Evolutionary conservation across 371 early-diverging fungal genomes (phyloP).

Genomic region (Lichtheimia ramosa): DNA sequence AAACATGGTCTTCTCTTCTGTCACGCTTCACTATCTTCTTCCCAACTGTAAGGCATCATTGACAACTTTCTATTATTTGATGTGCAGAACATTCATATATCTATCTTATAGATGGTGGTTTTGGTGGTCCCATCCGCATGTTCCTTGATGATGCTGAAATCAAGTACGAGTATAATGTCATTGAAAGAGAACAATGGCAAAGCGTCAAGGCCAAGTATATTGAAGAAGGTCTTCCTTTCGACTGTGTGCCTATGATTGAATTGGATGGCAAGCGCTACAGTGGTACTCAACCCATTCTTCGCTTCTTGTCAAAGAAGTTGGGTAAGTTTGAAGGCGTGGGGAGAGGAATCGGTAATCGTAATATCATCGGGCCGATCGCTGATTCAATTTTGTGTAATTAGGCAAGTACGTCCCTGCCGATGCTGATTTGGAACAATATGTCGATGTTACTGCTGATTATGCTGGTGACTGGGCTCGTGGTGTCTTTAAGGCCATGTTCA

Average conservation of each 20-base stretch:
- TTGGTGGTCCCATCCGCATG: too few relatives aligned
- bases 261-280: constrained; percentile 2
- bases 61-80: too few relatives aligned
- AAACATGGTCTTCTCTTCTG: too few relatives aligned
- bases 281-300: constrained; percentile 5
- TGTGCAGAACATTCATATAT: too few relatives aligned
- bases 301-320: constrained; percentile 7
- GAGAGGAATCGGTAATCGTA: too few relatives aligned
- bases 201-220: neutral
- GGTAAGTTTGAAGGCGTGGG: neutral
- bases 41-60: too few relatives aligned
- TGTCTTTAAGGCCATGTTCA: neutral
- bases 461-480: constrained; percentile 1
- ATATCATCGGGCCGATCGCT: too few relatives aligned
- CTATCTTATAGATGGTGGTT: too few relatives aligned
- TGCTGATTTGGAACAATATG: constrained; percentile 7
- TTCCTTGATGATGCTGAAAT: too few relatives aligned
- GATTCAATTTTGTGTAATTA: neutral
- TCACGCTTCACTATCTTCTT: too few relatives aligned
- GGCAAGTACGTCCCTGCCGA: constrained; percentile 4
- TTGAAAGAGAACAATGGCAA: neutral
- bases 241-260: constrained; percentile 7
- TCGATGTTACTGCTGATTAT: constrained; percentile 9
- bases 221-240: neutral
- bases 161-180: too few relatives aligned